Evolutionary conservation across 805 yeast species (phyloP), one percentile per base, ranked within the genome.

Genomic region (Kodamaea kakaduensis): DNA sequence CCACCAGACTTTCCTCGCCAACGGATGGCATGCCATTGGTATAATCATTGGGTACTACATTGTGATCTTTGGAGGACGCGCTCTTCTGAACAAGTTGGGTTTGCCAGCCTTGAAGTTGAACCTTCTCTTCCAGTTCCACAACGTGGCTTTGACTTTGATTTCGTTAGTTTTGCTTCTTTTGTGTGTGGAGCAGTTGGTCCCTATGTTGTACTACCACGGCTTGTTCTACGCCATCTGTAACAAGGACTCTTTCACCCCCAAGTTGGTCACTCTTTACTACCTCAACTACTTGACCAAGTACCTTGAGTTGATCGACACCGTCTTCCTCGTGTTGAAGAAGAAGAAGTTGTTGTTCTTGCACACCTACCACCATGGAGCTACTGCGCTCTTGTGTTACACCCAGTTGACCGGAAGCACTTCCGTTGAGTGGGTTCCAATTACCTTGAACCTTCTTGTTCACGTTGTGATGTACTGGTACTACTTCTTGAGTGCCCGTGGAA

Each of bases 381-480:
- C 98, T 32, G 97, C 97, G 8, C 67, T 90, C 44, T 71, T 90
- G 46, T 90, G 97, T 65, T 90, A 78, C 77, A 84, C 95, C 31
- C 97, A 90, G 68, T 75, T 90, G 53, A 77, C 82, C 32, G 98
- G 98, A 41, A 69, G 71, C 45, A 90, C 97, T 28, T 71, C 96
- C 2, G 93, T 90, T 43, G 84, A 87, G 44, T 90, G 97, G 97
- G 96, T 90, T 22, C 94, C 93, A 39, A 90, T 90, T 54, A 62
- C 82, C 20, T 73, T 90, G 52, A 90, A 90, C 73, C 73, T 90
- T 63, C 84, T 79, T 35, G 97, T 90, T 33, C 97, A 90, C 57
- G 95, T 89, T 33, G 78, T 90, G 38, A 93, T 90, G 98, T 90
- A 90, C 76, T 90, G 88, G 84, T 90, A 90, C 77, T 90, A 93